phyloP scores from a whole-genome alignment of 352 stramenopile genomes.

The Phytophthora rubi region DNA sequence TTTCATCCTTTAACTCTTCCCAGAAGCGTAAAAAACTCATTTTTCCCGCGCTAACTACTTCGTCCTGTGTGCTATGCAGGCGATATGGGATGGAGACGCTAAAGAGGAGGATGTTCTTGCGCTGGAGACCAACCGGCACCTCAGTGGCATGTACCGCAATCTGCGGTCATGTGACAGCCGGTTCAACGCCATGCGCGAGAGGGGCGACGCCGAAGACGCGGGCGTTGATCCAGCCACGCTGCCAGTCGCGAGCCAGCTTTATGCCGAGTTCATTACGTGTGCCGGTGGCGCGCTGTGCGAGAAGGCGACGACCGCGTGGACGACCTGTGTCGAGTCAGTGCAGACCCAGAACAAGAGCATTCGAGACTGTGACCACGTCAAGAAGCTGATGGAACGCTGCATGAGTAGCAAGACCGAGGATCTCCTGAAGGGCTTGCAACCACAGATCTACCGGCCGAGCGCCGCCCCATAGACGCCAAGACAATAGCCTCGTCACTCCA shows the following conservation, averaged over 20 bases:
- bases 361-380: constrained; percentile 53
- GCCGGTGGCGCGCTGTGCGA: constrained; percentile 57
- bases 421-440: constrained; percentile 67
- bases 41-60: constrained; percentile 11
- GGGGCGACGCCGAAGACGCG: constrained; percentile 20
- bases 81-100: constrained; percentile 50
- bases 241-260: constrained; percentile 52
- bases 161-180: constrained; percentile 60
- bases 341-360: constrained; percentile 46
- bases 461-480: constrained; percentile 27
- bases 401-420: constrained; percentile 68
- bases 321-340: constrained; percentile 54
- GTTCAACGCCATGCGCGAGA: constrained; percentile 58
- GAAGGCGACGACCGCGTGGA: constrained; percentile 57
- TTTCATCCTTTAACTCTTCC: constrained; percentile 5
- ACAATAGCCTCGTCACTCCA: constrained; percentile 10
- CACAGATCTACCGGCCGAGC: constrained; percentile 61
- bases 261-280: constrained; percentile 73
- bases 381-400: constrained; percentile 79
- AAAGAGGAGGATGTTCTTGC: constrained; percentile 50
- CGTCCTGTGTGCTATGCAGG: constrained; percentile 25
- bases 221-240: constrained; percentile 7
- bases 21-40: neutral
- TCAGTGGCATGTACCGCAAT: constrained; percentile 49
- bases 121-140: constrained; percentile 45